Conservation (phyloP, 257 asterid genomes). For the Gentiana dahurica region DNA sequence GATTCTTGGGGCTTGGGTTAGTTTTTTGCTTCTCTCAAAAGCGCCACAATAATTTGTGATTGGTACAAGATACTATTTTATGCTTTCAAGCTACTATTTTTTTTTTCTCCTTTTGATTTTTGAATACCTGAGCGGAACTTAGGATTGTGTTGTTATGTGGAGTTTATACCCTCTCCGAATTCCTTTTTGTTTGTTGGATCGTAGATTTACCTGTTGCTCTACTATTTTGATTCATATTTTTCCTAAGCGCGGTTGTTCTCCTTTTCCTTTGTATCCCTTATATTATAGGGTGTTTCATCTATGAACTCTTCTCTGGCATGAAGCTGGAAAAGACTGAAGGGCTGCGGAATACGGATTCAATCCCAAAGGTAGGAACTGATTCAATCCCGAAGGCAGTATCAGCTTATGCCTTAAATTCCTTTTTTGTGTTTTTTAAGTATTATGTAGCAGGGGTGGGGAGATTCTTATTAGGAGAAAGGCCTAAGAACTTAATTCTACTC, state of each 20-base stretch:
- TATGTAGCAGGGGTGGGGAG: too few species aligned
- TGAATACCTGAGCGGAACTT: neutral
- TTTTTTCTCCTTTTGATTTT: neutral
- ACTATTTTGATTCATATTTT: neutral
- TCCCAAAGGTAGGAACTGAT: slow-evolving; percentile 63
- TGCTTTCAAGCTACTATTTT: neutral
- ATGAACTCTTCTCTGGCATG: slow-evolving; percentile 87
- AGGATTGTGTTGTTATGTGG: too few species aligned
- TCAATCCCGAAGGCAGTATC: too few species aligned
- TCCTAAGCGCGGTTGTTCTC: neutral
- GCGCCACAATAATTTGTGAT: neutral
- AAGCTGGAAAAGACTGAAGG: slow-evolving; percentile 88
- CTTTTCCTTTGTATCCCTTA: neutral
- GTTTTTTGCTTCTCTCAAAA: slow-evolving; percentile 18
- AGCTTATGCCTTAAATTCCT: too few species aligned
- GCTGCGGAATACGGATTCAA: slow-evolving; percentile 65
- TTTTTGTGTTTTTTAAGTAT: too few species aligned
- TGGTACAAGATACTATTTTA: neutral
- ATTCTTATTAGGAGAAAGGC: too few species aligned
- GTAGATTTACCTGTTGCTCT: neutral
- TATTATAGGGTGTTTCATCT: slow-evolving; percentile 74
- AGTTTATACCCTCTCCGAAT: too few species aligned
- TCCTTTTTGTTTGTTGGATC: neutral
- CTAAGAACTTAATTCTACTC: too few species aligned
- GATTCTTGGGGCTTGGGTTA: slow-evolving; percentile 99